Evolutionary conservation across 2,329 filamentous ascomycete genomes (phyloP), one percentile per base, ranked within the genome.

Genomic region (Fusarium circinatum): DNA sequence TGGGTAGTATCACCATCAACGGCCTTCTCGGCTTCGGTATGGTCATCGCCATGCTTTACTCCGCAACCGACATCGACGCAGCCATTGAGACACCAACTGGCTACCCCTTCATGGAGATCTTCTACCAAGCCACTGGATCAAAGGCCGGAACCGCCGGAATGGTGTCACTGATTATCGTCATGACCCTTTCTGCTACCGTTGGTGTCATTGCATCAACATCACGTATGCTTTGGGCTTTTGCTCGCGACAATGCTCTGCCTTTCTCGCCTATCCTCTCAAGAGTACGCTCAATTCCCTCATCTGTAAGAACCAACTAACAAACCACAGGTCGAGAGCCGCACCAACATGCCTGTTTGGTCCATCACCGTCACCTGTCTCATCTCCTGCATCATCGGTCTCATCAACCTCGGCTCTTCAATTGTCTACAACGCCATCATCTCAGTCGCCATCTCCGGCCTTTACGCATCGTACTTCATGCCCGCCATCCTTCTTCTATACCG

Each of bases 351-450:
- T 2, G 75, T 76, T 1, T 78, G 74, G 71, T 73, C 75, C 13
- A 74, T 77, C 30, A 47, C 69, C 3, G 38, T 62, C 24, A 77
- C 75, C 3, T 74, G 66, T 20, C 9, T 76, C 8, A 66, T 77
- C 13, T 63, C 75, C 0, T 77, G 75, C 30, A 72, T 77, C 17
- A 77, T 78, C 9, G 64, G 71, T 0, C 67, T 77, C 8, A 76
- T 77, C 52, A 77, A 77, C 41, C 72, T 77, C 24, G 75, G 75
- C 6, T 77, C 75, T 5, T 45, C 65, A 1, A 42, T 78, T 1
- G 75, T 78, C 9, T 77, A 78, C 49, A 77, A 75, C 26, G 75
- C 75, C 26, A 76, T 77, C 12, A 36, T 78, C 10, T 77, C 75
- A 1, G 74, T 77, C 1, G 71, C 75, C 1, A 61, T 77, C 5